Evolutionary conservation across 1,284 basidiomycete genomes (phyloP).

Genomic region (Ceraceosorus bombacis): DNA sequence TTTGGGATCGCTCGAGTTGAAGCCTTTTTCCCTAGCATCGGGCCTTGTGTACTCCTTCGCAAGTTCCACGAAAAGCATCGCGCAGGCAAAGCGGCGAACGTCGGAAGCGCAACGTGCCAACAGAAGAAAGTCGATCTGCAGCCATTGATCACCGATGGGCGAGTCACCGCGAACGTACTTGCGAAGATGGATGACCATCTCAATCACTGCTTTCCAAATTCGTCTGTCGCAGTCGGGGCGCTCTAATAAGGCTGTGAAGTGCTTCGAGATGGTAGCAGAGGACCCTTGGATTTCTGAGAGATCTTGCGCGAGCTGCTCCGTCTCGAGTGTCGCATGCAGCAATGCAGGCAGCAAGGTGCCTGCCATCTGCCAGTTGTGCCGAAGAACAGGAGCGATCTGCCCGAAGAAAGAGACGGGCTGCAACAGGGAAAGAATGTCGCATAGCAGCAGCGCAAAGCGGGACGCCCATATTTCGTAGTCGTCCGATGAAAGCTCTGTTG

Average conservation of each 20-base stretch:
- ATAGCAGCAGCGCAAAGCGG: slow-evolving; percentile 48
- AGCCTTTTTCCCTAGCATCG: slow-evolving; percentile 18
- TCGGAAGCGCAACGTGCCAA: slow-evolving; percentile 67
- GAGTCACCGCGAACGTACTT: slow-evolving; percentile 50
- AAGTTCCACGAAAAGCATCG: slow-evolving; percentile 80
- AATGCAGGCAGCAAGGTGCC: slow-evolving; percentile 19
- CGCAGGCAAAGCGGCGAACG: slow-evolving; percentile 77
- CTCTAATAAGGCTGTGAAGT: slow-evolving; percentile 53
- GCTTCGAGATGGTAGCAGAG: slow-evolving; percentile 2
- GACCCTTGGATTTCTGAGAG: too few species aligned
- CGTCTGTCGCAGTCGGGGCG: slow-evolving; percentile 51
- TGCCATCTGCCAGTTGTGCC: not conserved
- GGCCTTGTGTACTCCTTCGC: slow-evolving; percentile 56
- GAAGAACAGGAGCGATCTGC: too few species aligned
- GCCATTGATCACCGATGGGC: slow-evolving; percentile 67
- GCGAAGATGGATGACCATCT: slow-evolving; percentile 73
- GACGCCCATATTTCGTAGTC: too few species aligned
- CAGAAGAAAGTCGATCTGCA: slow-evolving; percentile 62
- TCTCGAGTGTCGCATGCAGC: not conserved
- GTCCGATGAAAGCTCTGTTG: too few species aligned
- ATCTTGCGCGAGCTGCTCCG: too few species aligned
- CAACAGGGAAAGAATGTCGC: slow-evolving; percentile 64
- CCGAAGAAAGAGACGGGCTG: slow-evolving; percentile 56
- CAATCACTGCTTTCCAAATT: slow-evolving; percentile 63
- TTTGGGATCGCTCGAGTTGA: slow-evolving; percentile 1